These are phyloP conservation scores for Rhodotorula toruloides DNA, from an alignment of 768 basidiomycete species.

Conservation along the genomic window DNA sequence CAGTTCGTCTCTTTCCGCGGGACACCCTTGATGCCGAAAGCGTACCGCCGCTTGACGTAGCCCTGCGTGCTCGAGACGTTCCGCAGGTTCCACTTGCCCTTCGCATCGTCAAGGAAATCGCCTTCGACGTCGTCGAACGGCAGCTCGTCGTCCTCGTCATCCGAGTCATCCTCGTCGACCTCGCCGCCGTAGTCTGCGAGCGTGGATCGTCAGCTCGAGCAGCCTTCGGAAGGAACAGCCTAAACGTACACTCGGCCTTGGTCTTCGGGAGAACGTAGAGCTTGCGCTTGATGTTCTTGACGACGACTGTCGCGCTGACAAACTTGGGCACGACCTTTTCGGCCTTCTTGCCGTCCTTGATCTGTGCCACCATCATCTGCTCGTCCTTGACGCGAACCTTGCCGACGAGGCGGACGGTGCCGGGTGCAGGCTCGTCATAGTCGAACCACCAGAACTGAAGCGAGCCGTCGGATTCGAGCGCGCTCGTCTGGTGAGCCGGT, in stretches of 20 bases:
- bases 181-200: constrained; percentile 22
- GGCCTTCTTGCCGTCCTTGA: constrained; percentile 44
- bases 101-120: constrained; percentile 70
- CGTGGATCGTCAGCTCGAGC: background rate
- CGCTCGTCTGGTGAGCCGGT: constrained; percentile 45
- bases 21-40: constrained; percentile 77
- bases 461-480: constrained; percentile 75
- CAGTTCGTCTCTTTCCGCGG: constrained; percentile 74
- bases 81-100: constrained; percentile 63
- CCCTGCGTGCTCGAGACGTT: constrained; percentile 80
- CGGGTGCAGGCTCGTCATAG: constrained; percentile 68
- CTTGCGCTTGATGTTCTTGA: constrained; percentile 82
- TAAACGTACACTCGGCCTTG: constrained; percentile 23
- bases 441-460: constrained; percentile 95
- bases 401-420: constrained; percentile 79
- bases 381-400: constrained; percentile 73
- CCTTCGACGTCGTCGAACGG: constrained; percentile 70
- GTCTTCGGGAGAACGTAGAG: constrained; percentile 79
- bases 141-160: constrained; percentile 59
- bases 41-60: constrained; percentile 76
- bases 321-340: constrained; percentile 49
- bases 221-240: constrained; percentile 31
- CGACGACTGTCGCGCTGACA: constrained; percentile 78
- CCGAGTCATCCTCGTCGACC: constrained; percentile 27
- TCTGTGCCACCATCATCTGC: constrained; percentile 43